Evolutionary conservation across 129 eudicot species (phyloP), one percentile per base, ranked within the genome.

Genomic region (Flaveria sonorensis): DNA sequence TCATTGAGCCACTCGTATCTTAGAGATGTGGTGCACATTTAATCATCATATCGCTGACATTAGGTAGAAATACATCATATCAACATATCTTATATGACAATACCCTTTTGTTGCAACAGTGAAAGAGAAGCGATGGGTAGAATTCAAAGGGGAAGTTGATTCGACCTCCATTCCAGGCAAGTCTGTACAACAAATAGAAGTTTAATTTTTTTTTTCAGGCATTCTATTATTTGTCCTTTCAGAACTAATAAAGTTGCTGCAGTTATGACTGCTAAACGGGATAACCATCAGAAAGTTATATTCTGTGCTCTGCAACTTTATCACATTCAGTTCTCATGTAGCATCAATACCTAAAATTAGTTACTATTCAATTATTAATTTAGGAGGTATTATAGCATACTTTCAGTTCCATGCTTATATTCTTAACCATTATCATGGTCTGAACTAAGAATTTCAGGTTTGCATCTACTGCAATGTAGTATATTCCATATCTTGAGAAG

Each of bases 71-170:
- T 42, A 5, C 1, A 20, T 45, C 56, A 45, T 69, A 15, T 46
- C 28, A 55, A 16, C 45, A 45, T 36, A 6, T 59, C 71, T 71
- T 73, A 40, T 28, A 46, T 11, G 50, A 52, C 40, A 40, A 11
- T 73, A 42, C 53, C 3, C 46, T 78, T 75, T 50, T 77, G 78
- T 46, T 90, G 79, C 69, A 65, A 50, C 91, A 94, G 97, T 86
- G 93, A 94, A 94, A 80, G 99, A 94, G 89, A 94, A 87, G 80
- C 88, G 99, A 71, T 89, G 93, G 93, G 97, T 91, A 47, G 72
- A 73, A 50, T 94, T 94, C 63, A 94, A 94, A 86, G 93, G 82
- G 69, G 97, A 94, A 62, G 90, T 86, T 71, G 99, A 94, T 81
- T 92, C 99, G 12, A 94, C 97, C 48, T 84, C 93, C 28, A 76